Base-by-base conservation (phyloP, 2,329 filamentous ascomycete species). In the Sporothrix sp. region DNA sequence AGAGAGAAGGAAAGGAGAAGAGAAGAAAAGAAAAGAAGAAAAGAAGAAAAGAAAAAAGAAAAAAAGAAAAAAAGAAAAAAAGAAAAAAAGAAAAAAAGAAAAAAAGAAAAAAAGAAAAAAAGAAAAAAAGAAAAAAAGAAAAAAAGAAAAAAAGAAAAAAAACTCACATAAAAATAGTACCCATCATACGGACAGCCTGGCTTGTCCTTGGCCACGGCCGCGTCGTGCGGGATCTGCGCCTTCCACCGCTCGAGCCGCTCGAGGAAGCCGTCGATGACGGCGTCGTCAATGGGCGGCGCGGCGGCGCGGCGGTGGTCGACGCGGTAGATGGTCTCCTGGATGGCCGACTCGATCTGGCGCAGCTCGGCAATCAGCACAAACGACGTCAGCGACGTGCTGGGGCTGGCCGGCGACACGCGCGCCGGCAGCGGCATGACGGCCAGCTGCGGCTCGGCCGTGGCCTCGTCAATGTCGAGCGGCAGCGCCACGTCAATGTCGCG, bases 381-480 rank as follows among this genome's bases (percentile, higher is more conserved):
- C 25, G 56, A 58, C 14, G 56, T 59, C 44, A 63, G 54, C 3
- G 59, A 61, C 7, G 59, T 60, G 20, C 54, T 56, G 21, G 55
- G 54, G 37, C 42, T 36, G 10, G 52, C 46, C 20, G 46, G 51
- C 4, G 39, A 30, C 13, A 48, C 43, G 20, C 45, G 47, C 14
- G 42, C 33, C 10, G 33, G 40, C 28, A 48, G 42, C 7, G 35
- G 27, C 11, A 39, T 33, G 25, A 56, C 52, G 6, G 58, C 49
- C 14, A 46, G 30, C 18, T 36, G 51, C 2, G 43, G 16, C 21
- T 58, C 58, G 43, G 61, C 55, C 14, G 51, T 48, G 21, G 48
- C 42, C 49, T 62, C 60, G 42, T 61, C 56, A n/a, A 61, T 49
- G 51, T 63, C 60, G 6, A 62, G 52, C 20, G 63, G 63, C 16